These are phyloP conservation scores for Yamagishiella unicocca DNA, from an alignment of 139 green algal species.

Conservation along the genomic window DNA sequence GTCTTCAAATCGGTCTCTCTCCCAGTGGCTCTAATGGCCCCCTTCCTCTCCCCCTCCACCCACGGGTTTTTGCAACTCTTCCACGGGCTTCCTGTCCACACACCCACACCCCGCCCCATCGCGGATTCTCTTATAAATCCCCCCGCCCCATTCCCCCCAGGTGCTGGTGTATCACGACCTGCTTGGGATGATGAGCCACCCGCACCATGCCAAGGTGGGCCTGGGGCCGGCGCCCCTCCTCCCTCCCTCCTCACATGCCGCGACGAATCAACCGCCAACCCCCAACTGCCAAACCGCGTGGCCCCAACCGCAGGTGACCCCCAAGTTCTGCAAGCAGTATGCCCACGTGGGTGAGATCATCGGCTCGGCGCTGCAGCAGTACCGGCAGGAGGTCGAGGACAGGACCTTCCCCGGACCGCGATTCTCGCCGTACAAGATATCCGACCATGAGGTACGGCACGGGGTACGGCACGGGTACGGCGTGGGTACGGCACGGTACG, in stretches of 20 bases:
- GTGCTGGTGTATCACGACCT: conserved; percentile 99
- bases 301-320: conserved; percentile 78
- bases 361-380: conserved; percentile 77
- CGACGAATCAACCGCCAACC: background rate
- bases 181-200: conserved; percentile 98
- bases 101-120: too few relatives aligned
- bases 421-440: conserved; percentile 92
- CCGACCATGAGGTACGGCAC: conserved; percentile 53
- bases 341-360: conserved; percentile 86
- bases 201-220: conserved; percentile 93
- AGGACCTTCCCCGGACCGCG: conserved; percentile 76
- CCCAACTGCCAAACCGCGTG: background rate
- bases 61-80: too few relatives aligned
- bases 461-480: background rate
- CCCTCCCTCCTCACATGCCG: too few relatives aligned
- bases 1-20: too few relatives aligned
- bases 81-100: too few relatives aligned
- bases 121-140: too few relatives aligned
- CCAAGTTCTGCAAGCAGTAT: conserved; percentile 99
- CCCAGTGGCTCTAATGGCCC: background rate
- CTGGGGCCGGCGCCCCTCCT: background rate
- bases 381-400: conserved; percentile 83
- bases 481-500: too few relatives aligned
- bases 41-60: background rate
- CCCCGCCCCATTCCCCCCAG: conserved; percentile 59